These are phyloP conservation scores for Colletotrichum spaethianum DNA, from an alignment of 2,329 filamentous ascomycete species.

Conservation along the genomic window DNA sequence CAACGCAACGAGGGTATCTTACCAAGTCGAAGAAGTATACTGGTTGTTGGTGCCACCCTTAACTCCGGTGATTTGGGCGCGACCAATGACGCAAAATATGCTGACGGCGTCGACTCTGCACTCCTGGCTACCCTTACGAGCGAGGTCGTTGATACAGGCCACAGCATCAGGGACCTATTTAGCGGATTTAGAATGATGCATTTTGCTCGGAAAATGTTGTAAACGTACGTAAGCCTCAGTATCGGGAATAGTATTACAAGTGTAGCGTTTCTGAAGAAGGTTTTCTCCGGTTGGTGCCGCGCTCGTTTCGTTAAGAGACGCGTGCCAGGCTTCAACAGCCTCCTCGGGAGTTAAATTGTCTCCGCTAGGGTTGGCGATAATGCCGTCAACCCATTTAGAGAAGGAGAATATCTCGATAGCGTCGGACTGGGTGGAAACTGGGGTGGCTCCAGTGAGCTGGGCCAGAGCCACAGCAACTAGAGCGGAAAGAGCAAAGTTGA, in stretches of 20 bases:
- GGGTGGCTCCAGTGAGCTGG: constrained; percentile 5
- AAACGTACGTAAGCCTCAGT: constrained; percentile 24
- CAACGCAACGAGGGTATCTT: neutral
- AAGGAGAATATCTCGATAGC: constrained; percentile 32
- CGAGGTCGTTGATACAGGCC: constrained; percentile 34
- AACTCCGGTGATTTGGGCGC: constrained; percentile 18
- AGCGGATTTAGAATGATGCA: neutral
- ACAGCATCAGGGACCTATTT: constrained; percentile 34
- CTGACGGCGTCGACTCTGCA: neutral
- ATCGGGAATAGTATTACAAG: constrained; percentile 17
- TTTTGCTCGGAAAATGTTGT: neutral
- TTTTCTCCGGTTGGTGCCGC: neutral
- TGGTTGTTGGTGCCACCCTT: neutral
- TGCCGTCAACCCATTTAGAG: constrained; percentile 32
- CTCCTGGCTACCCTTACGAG: constrained; percentile 2
- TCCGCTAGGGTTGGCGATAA: constrained; percentile 36
- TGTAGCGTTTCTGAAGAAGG: constrained; percentile 20
- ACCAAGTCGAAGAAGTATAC: constrained; percentile 28
- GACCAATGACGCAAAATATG: constrained; percentile 22
- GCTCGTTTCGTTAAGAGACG: constrained; percentile 6
- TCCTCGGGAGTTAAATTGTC: constrained; percentile 33
- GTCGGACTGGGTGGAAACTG: neutral
- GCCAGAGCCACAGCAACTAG: constrained; percentile 10
- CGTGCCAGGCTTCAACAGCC: constrained; percentile 25
- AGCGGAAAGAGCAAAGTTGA: constrained; percentile 25